phyloP scores from a whole-genome alignment of 768 basidiomycete species.

The Lentinula aciculospora region DNA sequence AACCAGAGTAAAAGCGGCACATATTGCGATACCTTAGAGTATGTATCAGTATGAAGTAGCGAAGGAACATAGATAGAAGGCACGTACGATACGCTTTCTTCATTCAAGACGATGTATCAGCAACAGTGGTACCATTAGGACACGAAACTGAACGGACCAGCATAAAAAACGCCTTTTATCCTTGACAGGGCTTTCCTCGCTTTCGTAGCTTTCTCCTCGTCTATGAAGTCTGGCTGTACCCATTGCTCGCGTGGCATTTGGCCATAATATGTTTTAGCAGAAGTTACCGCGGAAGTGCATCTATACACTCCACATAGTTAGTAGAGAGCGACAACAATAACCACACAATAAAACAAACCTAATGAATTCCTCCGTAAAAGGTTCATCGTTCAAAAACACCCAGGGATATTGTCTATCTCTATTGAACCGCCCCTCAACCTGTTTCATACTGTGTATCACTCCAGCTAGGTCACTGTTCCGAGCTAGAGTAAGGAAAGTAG shows the following conservation, averaged over 20 bases:
- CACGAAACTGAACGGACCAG: background rate
- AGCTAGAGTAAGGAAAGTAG: background rate
- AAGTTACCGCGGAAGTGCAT: background rate
- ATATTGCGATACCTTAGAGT: background rate
- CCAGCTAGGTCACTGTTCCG: background rate
- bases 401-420: slow-evolving; percentile 4
- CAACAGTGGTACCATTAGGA: background rate
- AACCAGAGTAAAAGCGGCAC: slow-evolving; percentile 14
- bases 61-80: background rate
- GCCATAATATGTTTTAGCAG: background rate
- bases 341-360: background rate
- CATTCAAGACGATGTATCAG: background rate
- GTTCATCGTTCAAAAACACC: slow-evolving; percentile 4
- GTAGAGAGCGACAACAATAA: background rate
- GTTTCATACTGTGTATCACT: slow-evolving; percentile 2
- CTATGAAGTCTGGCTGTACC: slow-evolving; percentile 3
- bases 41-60: background rate
- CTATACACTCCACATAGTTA: background rate
- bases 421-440: slow-evolving; percentile 3
- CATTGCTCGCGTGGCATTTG: slow-evolving; percentile 4
- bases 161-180: background rate
- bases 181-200: background rate
- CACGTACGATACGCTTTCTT: background rate
- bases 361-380: background rate
- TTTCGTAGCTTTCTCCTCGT: background rate